phyloP scores from a whole-genome alignment of 2,329 filamentous ascomycete species.

The Magnaporthiopsis poae region DNA sequence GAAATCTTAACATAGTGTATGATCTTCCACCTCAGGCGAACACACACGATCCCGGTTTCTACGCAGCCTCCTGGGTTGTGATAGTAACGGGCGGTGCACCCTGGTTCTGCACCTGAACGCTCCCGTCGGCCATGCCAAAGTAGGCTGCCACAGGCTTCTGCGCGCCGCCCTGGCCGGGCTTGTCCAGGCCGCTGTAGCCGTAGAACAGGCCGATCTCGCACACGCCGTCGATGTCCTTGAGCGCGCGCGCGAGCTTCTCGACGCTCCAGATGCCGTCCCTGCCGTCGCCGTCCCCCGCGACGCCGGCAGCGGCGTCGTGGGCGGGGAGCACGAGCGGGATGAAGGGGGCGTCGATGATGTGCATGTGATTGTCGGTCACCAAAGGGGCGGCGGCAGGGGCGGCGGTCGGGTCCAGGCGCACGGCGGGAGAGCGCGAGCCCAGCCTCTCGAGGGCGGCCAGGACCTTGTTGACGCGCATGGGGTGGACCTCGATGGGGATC shows the following conservation, averaged over 20 bases:
- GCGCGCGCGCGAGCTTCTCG: slow-evolving; percentile 57
- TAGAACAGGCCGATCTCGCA: slow-evolving; percentile 87
- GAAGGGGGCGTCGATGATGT: slow-evolving; percentile 89
- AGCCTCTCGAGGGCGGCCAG: slow-evolving; percentile 61
- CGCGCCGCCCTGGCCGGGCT: slow-evolving; percentile 50
- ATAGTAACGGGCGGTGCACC: slow-evolving; percentile 5
- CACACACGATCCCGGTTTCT: neutral
- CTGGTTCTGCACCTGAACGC: slow-evolving; percentile 40
- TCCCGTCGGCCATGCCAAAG: slow-evolving; percentile 79
- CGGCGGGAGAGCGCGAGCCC: slow-evolving; percentile 59
- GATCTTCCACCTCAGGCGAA: neutral
- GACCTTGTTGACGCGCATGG: slow-evolving; percentile 69
- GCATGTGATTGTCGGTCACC: slow-evolving; percentile 72
- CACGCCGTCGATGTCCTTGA: slow-evolving; percentile 77
- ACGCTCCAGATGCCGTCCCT: slow-evolving; percentile 70
- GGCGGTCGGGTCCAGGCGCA: slow-evolving; percentile 54
- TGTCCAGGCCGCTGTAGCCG: slow-evolving; percentile 66
- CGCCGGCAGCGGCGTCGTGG: slow-evolving; percentile 30
- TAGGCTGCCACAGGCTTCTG: slow-evolving; percentile 91
- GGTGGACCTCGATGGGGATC: slow-evolving; percentile 89
- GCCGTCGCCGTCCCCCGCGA: slow-evolving; percentile 43
- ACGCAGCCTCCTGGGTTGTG: neutral
- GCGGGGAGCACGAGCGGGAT: slow-evolving; percentile 53
- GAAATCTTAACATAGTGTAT: too few relatives aligned
- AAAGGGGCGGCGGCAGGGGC: slow-evolving; percentile 56